A percentile compares a stretch with the other conserved stretches of the same genome.
These are phyloP conservation scores for Sporothrix pallida DNA, from an alignment of 2,329 filamentous ascomycete species.

Conservation along the genomic window DNA sequence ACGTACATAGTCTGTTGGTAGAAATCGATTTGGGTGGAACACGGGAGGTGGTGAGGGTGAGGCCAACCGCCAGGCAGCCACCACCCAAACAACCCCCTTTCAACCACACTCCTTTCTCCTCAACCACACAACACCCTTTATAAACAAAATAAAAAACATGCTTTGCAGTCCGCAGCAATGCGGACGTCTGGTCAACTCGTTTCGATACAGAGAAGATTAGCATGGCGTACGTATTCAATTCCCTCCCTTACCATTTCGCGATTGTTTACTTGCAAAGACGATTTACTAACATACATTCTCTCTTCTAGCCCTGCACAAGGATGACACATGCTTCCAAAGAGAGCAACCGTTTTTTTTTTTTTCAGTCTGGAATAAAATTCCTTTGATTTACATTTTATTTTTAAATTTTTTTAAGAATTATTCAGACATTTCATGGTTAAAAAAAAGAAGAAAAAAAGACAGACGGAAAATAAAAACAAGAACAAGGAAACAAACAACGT, in stretches of 20 bases:
- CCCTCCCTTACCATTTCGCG: not conserved
- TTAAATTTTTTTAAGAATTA: not conserved
- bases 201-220: conserved; percentile 21
- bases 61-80: conserved; percentile 1
- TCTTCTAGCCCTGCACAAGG: conserved; percentile 22
- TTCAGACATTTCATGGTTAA: too few species aligned
- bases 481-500: not conserved
- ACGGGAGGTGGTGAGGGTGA: not conserved
- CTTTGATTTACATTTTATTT: not conserved
- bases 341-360: not conserved
- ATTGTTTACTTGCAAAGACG: not conserved
- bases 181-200: not conserved
- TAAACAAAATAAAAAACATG: not conserved
- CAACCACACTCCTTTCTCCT: not conserved
- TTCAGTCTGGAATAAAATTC: too few species aligned
- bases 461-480: not conserved
- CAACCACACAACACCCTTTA: not conserved
- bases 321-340: conserved; percentile 2
- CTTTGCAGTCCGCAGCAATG: not conserved
- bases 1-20: not conserved
- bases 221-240: conserved; percentile 22
- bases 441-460: not conserved
- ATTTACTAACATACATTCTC: not conserved
- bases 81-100: not conserved
- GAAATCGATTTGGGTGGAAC: too few species aligned